phyloP scores from a whole-genome alignment of 805 yeast genomes.

The Huiozyma sinensis region DNA sequence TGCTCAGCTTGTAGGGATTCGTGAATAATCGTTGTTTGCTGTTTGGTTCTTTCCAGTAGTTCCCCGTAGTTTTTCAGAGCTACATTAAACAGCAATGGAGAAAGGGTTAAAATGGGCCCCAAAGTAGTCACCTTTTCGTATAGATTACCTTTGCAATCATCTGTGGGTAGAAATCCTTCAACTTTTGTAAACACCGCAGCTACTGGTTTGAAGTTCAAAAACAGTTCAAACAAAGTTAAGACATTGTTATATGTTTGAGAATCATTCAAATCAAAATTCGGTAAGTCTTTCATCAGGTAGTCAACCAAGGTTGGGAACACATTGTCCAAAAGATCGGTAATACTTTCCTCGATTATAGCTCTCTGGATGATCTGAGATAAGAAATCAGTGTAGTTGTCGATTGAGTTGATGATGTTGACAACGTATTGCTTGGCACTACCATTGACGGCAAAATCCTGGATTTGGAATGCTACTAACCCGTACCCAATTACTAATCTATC shows the following conservation, averaged over 20 bases:
- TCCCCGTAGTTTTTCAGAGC: slow-evolving; percentile 37
- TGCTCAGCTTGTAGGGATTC: slow-evolving; percentile 58
- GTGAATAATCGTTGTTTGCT: slow-evolving; percentile 40
- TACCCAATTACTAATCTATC: slow-evolving; percentile 37
- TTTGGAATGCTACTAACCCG: slow-evolving; percentile 58
- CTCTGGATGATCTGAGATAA: slow-evolving; percentile 45
- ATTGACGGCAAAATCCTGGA: slow-evolving; percentile 39
- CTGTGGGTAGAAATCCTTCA: slow-evolving; percentile 41
- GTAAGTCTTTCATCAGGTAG: slow-evolving; percentile 16
- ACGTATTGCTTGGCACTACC: slow-evolving; percentile 18
- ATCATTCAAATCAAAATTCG: slow-evolving; percentile 35
- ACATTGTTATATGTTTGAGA: slow-evolving; percentile 39
- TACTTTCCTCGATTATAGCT: slow-evolving; percentile 56
- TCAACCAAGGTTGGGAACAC: slow-evolving; percentile 29
- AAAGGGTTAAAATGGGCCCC: slow-evolving; percentile 67
- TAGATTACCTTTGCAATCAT: slow-evolving; percentile 36
- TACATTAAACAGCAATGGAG: slow-evolving; percentile 56
- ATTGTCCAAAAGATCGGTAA: slow-evolving; percentile 47
- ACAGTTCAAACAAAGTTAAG: slow-evolving; percentile 44
- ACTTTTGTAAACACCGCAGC: slow-evolving; percentile 50
- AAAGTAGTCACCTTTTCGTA: slow-evolving; percentile 55
- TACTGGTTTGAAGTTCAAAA: slow-evolving; percentile 49
- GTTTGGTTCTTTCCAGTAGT: slow-evolving; percentile 25
- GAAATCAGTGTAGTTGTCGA: slow-evolving; percentile 33
- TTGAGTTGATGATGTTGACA: slow-evolving; percentile 22